phyloP scores from a whole-genome alignment of 1,139 yeast species.

The Yamadazyma songkhlaensis region DNA sequence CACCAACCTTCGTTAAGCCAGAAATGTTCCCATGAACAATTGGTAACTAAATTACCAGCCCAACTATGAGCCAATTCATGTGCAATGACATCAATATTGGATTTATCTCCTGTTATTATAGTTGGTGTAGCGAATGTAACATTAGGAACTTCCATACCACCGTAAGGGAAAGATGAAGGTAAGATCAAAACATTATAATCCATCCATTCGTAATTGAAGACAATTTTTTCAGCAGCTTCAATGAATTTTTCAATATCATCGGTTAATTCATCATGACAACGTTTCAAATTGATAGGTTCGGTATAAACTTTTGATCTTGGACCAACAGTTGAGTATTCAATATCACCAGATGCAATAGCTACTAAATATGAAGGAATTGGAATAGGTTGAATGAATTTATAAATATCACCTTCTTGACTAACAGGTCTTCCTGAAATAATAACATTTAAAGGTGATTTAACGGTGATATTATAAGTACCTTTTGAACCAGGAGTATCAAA shows the following conservation, averaged over 20 bases:
- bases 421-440: constrained; percentile 66
- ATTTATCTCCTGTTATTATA: constrained; percentile 78
- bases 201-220: constrained; percentile 85
- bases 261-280: constrained; percentile 77
- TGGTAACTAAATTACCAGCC: constrained; percentile 89
- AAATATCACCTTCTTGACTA: constrained; percentile 18
- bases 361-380: constrained; percentile 86
- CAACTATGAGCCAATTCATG: constrained; percentile 93
- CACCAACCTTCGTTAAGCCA: constrained; percentile 98
- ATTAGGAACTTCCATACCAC: constrained; percentile 96
- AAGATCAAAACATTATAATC: constrained; percentile 77
- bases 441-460: constrained; percentile 62
- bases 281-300: constrained; percentile 67
- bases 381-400: constrained; percentile 63
- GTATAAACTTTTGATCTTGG: constrained; percentile 83
- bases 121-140: constrained; percentile 92
- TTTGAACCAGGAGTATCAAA: constrained; percentile 90
- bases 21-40: constrained; percentile 89
- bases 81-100: constrained; percentile 84
- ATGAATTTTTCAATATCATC: constrained; percentile 80
- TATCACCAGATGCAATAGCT: constrained; percentile 84
- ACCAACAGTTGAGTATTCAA: constrained; percentile 67
- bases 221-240: constrained; percentile 71
- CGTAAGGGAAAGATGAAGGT: constrained; percentile 86
- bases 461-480: constrained; percentile 57